Conservation (phyloP, 2,329 filamentous ascomycete species). For the Colletotrichum somersetense region DNA sequence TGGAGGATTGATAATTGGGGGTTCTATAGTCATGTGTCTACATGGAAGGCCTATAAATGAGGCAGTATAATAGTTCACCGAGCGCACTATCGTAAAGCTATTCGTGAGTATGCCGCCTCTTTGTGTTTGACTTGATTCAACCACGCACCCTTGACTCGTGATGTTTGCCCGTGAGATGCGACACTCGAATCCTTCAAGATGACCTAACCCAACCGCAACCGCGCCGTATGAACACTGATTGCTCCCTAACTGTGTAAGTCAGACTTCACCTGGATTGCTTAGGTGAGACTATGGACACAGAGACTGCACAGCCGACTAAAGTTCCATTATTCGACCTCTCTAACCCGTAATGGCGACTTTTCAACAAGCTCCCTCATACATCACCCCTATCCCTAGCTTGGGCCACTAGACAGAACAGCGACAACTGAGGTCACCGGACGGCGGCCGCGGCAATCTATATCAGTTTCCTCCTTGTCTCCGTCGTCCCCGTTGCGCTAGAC, state of each 20-base stretch:
- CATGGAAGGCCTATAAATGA: background rate
- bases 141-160: too few species aligned
- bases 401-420: too few species aligned
- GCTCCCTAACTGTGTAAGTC: background rate
- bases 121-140: too few species aligned
- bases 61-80: background rate
- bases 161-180: background rate
- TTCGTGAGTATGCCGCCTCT: background rate
- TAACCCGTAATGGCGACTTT: too few species aligned
- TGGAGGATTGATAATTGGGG: background rate
- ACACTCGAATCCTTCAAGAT: slow-evolving; percentile 15
- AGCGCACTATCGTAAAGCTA: background rate
- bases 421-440: too few species aligned
- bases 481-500: too few species aligned
- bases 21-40: background rate
- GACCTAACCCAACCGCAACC: background rate
- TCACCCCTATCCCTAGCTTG: too few species aligned
- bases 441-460: too few species aligned
- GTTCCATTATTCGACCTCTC: background rate
- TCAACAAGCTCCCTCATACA: too few species aligned
- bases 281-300: too few species aligned
- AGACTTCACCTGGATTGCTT: background rate
- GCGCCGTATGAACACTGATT: background rate
- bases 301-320: background rate
- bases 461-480: too few species aligned